Base-by-base conservation (phyloP, 768 basidiomycete genomes). In the Panellus pusillus region DNA sequence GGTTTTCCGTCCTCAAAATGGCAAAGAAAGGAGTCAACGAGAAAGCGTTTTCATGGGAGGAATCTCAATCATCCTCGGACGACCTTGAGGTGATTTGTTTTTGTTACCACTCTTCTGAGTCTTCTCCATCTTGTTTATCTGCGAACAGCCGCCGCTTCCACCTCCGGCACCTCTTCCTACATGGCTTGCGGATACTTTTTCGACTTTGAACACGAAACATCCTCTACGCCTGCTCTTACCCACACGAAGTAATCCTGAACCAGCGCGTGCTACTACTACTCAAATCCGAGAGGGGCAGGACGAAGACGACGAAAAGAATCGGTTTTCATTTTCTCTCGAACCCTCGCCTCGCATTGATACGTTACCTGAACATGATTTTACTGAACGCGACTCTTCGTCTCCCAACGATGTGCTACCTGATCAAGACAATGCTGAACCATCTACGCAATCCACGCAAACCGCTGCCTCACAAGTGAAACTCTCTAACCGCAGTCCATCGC, bases 1-100 rank as follows among this genome's bases (percentile, higher is more conserved):
- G 69, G 4, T 76, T 80, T 49, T 67, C 76, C 13, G 66, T 78
- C 1, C 60, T 81, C 50, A 82, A 77, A 66, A 72, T 70, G 74
- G 68, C 65, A 46, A 44, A 37, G 28, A 57, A 43, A 29, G 44
- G 11, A 47, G 11, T 35, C 9, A 51, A 32, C 20, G 32, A 44
- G 15, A 37, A 27, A 9, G 40, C 32, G 14, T 29, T 51, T 40
- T 28, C 50, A 12, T 57, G 56, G 56, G 56, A 57, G 18, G 52
- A 52, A 18, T 47, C 44, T 31, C 32, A 35, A 35, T 57, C 57
- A 19, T 61, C 60, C 4, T 54, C 53, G 35, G 60, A 61, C 13
- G 32, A 17, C 20, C 14, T 24, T n/a, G 51, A 55, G 50, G 46
- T 58, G 13, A 19, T 9, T 17, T 1, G 0, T 28, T 6, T 39